Conservation (phyloP, 768 basidiomycete species). For the Rhizopogon roseolus region DNA sequence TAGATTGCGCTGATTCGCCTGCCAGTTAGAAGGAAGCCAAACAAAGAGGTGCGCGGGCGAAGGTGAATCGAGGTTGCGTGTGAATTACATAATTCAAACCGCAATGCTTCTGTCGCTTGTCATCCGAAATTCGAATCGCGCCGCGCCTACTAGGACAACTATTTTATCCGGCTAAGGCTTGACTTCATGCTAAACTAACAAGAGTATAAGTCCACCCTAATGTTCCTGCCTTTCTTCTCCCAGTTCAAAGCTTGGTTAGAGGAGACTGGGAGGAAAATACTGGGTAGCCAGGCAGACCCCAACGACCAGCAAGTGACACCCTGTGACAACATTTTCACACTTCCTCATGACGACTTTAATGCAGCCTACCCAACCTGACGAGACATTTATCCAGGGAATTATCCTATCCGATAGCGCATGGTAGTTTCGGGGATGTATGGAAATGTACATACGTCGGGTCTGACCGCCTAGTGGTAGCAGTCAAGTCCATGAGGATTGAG, state of each 20-base stretch:
- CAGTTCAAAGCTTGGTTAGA: not conserved
- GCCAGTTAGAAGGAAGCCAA: no score
- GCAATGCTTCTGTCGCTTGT: no score
- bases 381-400: not conserved
- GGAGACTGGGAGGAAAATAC: not conserved
- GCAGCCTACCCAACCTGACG: not conserved
- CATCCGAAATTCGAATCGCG: no score
- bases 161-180: no score
- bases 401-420: not conserved
- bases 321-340: not conserved
- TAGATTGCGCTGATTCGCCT: no score
- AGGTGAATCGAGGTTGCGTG: no score
- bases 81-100: no score
- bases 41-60: no score
- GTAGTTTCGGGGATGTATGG: conserved; percentile 6
- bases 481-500: conserved; percentile 4
- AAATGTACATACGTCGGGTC: not conserved
- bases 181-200: no score
- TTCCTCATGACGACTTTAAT: not conserved
- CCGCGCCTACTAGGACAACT: no score
- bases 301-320: not conserved
- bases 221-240: no score
- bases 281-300: not conserved
- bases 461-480: not conserved
- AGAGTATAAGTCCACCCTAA: no score